Evolutionary conservation across 805 yeast genomes (phyloP).

Genomic region (Metschnikowia lachancei): DNA sequence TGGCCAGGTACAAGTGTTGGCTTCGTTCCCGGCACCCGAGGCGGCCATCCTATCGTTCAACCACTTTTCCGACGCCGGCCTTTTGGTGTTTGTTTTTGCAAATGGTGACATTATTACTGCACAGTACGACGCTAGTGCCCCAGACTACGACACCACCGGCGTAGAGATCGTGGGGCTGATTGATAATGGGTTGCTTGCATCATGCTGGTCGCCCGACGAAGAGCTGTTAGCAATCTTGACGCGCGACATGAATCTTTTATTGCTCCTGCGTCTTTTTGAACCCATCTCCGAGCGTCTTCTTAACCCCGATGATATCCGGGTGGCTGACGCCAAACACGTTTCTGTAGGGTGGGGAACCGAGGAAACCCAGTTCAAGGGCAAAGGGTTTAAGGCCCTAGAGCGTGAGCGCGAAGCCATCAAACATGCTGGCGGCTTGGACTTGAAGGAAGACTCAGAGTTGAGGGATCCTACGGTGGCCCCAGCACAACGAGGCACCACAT

Average conservation of each 20-base stretch:
- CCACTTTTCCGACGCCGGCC: conserved; percentile 69
- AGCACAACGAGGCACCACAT: conserved; percentile 64
- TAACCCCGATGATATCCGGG: conserved; percentile 56
- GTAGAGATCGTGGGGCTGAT: conserved; percentile 80
- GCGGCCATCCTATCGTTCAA: conserved; percentile 49
- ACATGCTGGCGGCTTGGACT: conserved; percentile 62
- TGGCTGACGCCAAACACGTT: conserved; percentile 70
- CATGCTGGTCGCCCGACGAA: conserved; percentile 89
- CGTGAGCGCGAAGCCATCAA: conserved; percentile 53
- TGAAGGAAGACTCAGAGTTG: conserved; percentile 53
- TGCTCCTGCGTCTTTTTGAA: conserved; percentile 76
- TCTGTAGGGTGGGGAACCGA: conserved; percentile 98
- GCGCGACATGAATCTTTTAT: conserved; percentile 52
- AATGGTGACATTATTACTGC: conserved; percentile 77
- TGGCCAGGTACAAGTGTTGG: conserved; percentile 57
- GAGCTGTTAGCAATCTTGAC: conserved; percentile 77
- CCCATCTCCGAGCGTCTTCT: conserved; percentile 66
- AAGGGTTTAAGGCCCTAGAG: conserved; percentile 79
- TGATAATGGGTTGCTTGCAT: conserved; percentile 69
- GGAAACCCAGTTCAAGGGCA: conserved; percentile 95
- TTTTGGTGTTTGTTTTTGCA: conserved; percentile 61
- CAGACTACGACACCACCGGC: conserved; percentile 42
- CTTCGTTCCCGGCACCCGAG: conserved; percentile 53
- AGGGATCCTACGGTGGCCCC: conserved; percentile 87
- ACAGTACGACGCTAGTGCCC: conserved; percentile 55